These are phyloP conservation scores for Esteya vermicola DNA, from an alignment of 2,329 filamentous ascomycete genomes.

Conservation along the genomic window DNA sequence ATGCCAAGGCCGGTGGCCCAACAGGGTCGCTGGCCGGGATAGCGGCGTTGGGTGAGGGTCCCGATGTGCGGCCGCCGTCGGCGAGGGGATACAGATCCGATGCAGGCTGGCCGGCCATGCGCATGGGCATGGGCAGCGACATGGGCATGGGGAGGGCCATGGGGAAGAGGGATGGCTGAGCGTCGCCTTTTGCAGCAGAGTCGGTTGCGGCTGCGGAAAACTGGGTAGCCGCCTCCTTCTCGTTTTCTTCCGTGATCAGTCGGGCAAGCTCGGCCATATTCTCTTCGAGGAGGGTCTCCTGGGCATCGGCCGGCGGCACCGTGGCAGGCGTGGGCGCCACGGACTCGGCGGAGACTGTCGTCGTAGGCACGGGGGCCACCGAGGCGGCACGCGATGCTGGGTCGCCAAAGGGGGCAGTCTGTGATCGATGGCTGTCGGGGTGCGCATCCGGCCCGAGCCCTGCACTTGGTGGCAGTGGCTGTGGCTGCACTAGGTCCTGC, in stretches of 20 bases:
- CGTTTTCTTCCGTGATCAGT: background rate
- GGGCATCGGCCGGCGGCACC: background rate
- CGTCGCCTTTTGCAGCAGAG: background rate
- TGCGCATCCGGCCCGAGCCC: too few species aligned
- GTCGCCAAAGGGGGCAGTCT: background rate
- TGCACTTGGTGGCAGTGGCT: background rate
- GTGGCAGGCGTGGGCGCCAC: too few species aligned
- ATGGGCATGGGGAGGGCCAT: background rate
- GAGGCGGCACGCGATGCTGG: background rate
- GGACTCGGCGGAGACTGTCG: background rate
- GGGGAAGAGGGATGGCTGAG: background rate
- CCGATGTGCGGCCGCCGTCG: background rate
- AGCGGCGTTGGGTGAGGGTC: background rate
- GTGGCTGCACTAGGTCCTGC: background rate
- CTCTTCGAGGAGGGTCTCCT: background rate
- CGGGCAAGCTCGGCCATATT: background rate
- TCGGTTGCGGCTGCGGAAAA: background rate
- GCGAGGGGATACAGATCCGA: conserved; percentile 1
- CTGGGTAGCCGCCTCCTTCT: background rate
- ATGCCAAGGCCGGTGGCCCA: conserved; percentile 14
- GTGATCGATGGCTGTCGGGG: background rate
- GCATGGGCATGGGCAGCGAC: background rate
- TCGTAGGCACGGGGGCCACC: background rate
- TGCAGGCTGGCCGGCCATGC: background rate
- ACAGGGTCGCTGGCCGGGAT: conserved; percentile 34